phyloP scores from a whole-genome alignment of 2,329 filamentous ascomycete genomes.

The Emmonsiellopsis sp. region DNA sequence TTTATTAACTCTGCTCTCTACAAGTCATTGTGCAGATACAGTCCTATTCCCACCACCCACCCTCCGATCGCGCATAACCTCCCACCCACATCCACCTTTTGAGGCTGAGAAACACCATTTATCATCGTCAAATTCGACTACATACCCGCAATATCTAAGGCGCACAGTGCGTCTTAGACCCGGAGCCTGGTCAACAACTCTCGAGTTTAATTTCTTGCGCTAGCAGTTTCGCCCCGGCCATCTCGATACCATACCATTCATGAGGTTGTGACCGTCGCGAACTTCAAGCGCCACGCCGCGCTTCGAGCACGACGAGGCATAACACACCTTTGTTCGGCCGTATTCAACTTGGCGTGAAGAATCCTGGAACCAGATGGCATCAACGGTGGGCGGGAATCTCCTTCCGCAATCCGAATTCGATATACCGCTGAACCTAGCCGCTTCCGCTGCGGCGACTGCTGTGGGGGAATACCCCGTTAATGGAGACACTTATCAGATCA shows the following conservation, averaged over 20 bases:
- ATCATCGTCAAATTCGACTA: background rate
- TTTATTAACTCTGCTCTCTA: background rate
- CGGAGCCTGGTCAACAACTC: background rate
- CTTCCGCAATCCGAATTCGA: constrained; percentile 16
- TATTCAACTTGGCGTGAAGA: background rate
- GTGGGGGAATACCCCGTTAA: constrained; percentile 7
- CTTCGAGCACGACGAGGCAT: constrained; percentile 6
- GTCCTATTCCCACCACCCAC: too few relatives aligned
- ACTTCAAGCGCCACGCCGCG: constrained; percentile 8
- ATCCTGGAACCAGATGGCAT: constrained; percentile 14
- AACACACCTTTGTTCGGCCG: background rate
- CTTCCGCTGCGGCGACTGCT: constrained; percentile 7
- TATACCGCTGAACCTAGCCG: constrained; percentile 11
- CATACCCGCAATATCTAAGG: background rate
- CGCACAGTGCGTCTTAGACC: background rate
- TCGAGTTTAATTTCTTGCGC: background rate
- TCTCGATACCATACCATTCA: constrained; percentile 1
- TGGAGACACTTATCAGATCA: constrained; percentile 8
- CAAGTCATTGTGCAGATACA: too few relatives aligned
- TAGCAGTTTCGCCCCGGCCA: too few relatives aligned
- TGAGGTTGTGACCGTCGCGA: constrained; percentile 7
- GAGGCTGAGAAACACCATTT: background rate
- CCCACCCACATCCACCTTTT: background rate
- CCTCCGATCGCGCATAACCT: too few relatives aligned
- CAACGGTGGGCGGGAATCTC: constrained; percentile 13